A percentile compares a stretch with the other conserved stretches of the same genome.
Evolutionary conservation across 371 early-diverging fungal species (phyloP).

Genomic region (Rhizomucor miehei): DNA sequence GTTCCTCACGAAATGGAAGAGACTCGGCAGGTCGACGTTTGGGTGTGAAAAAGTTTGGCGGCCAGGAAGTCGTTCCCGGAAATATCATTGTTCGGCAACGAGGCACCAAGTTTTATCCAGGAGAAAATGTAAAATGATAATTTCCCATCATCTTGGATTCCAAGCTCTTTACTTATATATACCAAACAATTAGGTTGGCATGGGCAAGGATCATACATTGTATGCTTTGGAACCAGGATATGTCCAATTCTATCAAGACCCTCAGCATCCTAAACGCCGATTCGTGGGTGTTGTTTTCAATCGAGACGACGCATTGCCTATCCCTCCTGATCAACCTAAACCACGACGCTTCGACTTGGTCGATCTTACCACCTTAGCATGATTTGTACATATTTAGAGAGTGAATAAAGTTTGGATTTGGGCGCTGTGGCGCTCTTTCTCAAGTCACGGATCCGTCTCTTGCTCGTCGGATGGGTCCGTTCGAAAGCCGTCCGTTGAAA

Average conservation of each 20-base stretch:
- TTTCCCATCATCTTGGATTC: not conserved
- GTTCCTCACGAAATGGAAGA: constrained; percentile 90
- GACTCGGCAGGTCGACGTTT: constrained; percentile 93
- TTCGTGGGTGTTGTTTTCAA: constrained; percentile 77
- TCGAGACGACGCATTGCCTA: constrained; percentile 66
- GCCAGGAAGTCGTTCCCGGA: constrained; percentile 80
- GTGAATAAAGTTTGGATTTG: too few species aligned
- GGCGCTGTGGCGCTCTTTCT: too few species aligned
- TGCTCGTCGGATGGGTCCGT: too few species aligned
- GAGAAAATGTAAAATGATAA: constrained; percentile 66
- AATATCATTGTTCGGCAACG: constrained; percentile 93
- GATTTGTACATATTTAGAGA: not conserved
- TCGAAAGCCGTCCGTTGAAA: not conserved
- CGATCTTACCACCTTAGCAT: constrained; percentile 52
- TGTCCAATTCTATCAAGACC: constrained; percentile 83
- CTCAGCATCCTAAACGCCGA: constrained; percentile 64
- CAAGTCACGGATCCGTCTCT: too few species aligned
- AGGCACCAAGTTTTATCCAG: constrained; percentile 90
- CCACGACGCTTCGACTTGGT: constrained; percentile 72
- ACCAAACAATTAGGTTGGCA: constrained; percentile 58
- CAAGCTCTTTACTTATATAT: too few species aligned
- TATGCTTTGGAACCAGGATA: constrained; percentile 82
- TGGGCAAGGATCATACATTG: constrained; percentile 92
- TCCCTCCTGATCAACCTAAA: constrained; percentile 61
- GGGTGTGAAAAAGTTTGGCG: constrained; percentile 90